Percentiles rank a stretch among this genome's conserved stretches.
These are phyloP conservation scores for Skeletonema grethae DNA, from an alignment of 108 stramenopile species.

Conservation along the genomic window DNA sequence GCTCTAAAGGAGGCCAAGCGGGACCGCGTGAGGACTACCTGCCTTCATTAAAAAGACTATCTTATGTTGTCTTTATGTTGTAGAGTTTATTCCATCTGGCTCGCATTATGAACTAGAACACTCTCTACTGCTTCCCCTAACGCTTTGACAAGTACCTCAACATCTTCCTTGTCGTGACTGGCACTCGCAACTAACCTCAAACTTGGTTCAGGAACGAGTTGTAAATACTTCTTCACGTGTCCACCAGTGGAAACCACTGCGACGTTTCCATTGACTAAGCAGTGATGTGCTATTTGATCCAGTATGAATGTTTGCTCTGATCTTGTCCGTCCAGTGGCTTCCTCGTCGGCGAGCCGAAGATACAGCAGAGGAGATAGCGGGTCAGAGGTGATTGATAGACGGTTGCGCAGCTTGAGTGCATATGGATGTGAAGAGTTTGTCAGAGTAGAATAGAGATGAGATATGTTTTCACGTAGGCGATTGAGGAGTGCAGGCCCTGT, in stretches of 20 bases:
- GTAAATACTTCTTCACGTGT: conserved; percentile 56
- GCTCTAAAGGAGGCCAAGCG: too few relatives aligned
- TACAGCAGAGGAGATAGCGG: conserved; percentile 79
- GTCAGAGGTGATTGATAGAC: conserved; percentile 71
- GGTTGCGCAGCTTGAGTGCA: conserved; percentile 42
- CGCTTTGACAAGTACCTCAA: conserved; percentile 52
- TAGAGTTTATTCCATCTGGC: conserved; percentile 2
- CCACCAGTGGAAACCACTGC: conserved; percentile 74
- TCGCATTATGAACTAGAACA: conserved; percentile 18
- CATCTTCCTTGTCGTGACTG: conserved; percentile 67
- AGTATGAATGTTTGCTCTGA: conserved; percentile 61
- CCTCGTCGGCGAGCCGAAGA: conserved; percentile 60
- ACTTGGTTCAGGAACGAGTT: conserved; percentile 71
- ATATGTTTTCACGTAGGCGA: conserved; percentile 27
- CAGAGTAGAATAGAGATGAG: conserved; percentile 29
- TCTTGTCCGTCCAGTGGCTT: conserved; percentile 43
- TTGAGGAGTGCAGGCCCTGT: conserved; percentile 26
- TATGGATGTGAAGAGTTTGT: conserved; percentile 42
- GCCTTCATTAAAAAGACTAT: too few relatives aligned
- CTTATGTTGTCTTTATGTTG: too few relatives aligned
- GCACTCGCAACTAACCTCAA: conserved; percentile 76
- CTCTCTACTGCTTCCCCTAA: conserved; percentile 43
- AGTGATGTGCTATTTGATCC: conserved; percentile 71
- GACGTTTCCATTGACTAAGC: conserved; percentile 56
- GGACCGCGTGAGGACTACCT: too few relatives aligned